Base-by-base conservation (phyloP, 202 grass and related monocot species). In the Hordeum pubiflorum region DNA sequence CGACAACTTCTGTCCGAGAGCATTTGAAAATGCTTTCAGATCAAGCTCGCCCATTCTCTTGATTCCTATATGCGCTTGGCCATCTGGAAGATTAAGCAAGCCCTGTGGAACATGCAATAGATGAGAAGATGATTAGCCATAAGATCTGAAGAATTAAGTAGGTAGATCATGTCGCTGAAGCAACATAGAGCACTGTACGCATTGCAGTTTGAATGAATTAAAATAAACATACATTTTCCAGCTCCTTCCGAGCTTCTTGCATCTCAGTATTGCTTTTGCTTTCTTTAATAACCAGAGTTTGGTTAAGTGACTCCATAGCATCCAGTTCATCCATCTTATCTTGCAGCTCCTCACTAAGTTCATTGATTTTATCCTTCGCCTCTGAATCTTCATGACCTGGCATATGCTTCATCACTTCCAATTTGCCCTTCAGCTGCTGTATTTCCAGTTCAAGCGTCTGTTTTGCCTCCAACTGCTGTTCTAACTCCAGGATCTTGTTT, bases 301-400 rank as follows among this genome's bases (percentile, higher is more conserved):
- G 87, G 41, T 93, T 93, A 17, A 93, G 74, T 20, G 81, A 82
- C 24, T 89, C 91, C 87, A 93, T 70, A 75, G 52, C 79, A 65
- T 93, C 87, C 87, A 93, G 87, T 74, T 93, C 91, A 24, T 85
- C 87, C 18, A 89, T 79, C 81, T 89, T 93, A 11, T 87, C 87
- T 76, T 87, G 79, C 21, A 93, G 67, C 54, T 85, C 82, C 31
- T 84, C 78, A 43, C 66, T 87, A 61, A 93, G 80, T 40, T 82
- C 62, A 34, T 83, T 79, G 37, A 93, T 89, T 75, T 87, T 89
- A 31, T 79, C 63, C 56, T 41, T 85, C 5, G 26, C 44, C 31
- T 48, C 58, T 70, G 39, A 63, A 43, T 78, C 75, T 63, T 78
- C 75, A 46, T 78, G 38, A 48, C 75, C 58, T 78, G 75, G 58